Evolutionary conservation across 129 eudicot species (phyloP).

Genomic region (Centrapalus pauciflorus): DNA sequence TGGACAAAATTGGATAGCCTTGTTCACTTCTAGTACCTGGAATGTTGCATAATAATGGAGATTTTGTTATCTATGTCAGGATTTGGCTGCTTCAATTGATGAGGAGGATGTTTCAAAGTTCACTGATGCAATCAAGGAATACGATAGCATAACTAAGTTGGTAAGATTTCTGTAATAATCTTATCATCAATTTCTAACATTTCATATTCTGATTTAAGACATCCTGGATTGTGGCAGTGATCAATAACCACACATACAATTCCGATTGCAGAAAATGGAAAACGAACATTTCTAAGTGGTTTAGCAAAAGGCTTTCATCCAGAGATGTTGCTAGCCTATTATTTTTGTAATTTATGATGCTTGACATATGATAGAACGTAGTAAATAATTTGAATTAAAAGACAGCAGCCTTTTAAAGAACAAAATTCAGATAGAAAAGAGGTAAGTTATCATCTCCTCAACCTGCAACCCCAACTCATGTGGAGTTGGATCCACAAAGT

Average conservation of each 20-base stretch:
- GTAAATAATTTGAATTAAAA: background rate
- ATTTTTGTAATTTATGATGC: background rate
- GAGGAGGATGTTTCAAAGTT: conserved; percentile 54
- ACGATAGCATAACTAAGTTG: conserved; percentile 60
- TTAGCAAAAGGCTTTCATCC: background rate
- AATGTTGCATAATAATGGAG: background rate
- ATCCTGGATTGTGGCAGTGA: background rate
- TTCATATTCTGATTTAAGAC: background rate
- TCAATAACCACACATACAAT: background rate
- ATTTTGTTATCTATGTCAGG: conserved; percentile 26
- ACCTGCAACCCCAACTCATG: too few relatives aligned
- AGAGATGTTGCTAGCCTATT: background rate
- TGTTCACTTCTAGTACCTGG: background rate
- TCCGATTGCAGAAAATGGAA: background rate
- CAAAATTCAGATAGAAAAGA: too few relatives aligned
- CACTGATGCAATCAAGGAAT: conserved; percentile 64
- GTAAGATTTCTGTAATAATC: conserved; percentile 21
- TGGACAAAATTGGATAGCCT: background rate
- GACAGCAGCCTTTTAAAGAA: background rate
- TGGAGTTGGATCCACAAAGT: too few relatives aligned
- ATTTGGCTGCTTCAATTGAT: conserved; percentile 54
- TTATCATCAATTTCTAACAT: background rate
- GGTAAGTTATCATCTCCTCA: too few relatives aligned
- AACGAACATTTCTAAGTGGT: background rate
- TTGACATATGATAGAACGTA: background rate